A percentile compares a stretch with the other conserved stretches of the same genome.
Evolutionary conservation across 2,329 filamentous ascomycete genomes (phyloP).

Genomic region (Fusarium duplospermum): DNA sequence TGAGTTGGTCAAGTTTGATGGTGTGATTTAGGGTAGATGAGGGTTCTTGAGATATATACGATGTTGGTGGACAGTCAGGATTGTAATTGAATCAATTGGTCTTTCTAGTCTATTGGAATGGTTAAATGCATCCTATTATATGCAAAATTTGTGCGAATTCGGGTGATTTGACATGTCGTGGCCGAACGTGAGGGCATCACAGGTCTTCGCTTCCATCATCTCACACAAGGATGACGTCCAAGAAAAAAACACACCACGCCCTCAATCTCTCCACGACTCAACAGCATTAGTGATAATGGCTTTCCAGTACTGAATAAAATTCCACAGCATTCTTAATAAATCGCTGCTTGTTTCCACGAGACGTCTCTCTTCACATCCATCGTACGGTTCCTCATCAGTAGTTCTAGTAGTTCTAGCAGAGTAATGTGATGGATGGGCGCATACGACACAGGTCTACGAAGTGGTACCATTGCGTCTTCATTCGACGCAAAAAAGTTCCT

Average conservation of each 20-base stretch:
- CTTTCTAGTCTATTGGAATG: too few species aligned
- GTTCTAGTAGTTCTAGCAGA: too few species aligned
- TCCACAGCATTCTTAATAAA: neutral
- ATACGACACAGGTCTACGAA: neutral
- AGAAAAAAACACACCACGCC: neutral
- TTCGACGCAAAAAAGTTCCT: neutral
- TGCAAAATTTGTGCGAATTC: neutral
- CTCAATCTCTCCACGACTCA: neutral
- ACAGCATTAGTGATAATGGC: fast-evolving
- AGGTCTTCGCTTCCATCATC: too few species aligned
- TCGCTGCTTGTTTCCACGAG: neutral
- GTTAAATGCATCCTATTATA: too few species aligned
- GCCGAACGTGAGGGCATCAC: neutral
- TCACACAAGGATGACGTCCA: neutral
- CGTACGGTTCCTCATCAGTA: neutral
- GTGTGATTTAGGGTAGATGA: constrained; percentile 33
- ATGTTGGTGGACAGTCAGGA: neutral
- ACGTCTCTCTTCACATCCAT: neutral
- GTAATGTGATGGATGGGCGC: neutral
- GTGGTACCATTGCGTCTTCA: neutral
- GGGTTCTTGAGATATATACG: neutral
- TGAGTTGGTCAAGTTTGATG: constrained; percentile 40
- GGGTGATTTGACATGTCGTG: neutral
- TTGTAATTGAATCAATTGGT: neutral
- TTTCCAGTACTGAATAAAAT: fast-evolving